These are phyloP conservation scores for Fusarium verticillioides DNA, from an alignment of 2,329 filamentous ascomycete species.

Conservation along the genomic window DNA sequence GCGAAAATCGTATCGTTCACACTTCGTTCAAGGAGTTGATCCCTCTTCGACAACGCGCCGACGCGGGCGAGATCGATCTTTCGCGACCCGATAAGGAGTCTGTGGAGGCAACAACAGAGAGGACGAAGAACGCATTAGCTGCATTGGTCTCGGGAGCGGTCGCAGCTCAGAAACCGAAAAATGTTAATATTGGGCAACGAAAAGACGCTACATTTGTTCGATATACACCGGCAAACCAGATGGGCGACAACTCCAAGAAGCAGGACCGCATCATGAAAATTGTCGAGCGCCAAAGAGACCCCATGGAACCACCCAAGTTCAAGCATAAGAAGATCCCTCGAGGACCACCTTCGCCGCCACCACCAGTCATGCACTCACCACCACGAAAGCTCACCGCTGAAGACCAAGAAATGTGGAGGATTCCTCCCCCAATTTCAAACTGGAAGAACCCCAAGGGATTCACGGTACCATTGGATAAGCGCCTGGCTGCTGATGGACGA, in stretches of 20 bases:
- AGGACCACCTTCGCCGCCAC: conserved; percentile 90
- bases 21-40: conserved; percentile 98
- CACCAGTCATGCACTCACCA: conserved; percentile 94
- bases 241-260: conserved; percentile 88
- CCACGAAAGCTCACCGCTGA: conserved; percentile 95
- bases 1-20: conserved; percentile 85
- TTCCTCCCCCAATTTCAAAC: conserved; percentile 87
- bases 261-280: conserved; percentile 99
- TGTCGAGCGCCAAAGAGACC: conserved; percentile 91
- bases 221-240: conserved; percentile 96
- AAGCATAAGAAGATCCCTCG: conserved; percentile 98
- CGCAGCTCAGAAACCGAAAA: conserved; percentile 95
- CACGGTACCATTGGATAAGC: conserved; percentile 94
- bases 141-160: conserved; percentile 86
- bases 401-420: conserved; percentile 97
- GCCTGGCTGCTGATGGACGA: conserved; percentile 91
- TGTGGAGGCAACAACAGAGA: conserved; percentile 84
- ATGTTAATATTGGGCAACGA: conserved; percentile 81
- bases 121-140: conserved; percentile 87
- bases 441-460: conserved; percentile 99
- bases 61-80: conserved; percentile 90
- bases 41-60: conserved; percentile 89
- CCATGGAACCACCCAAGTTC: conserved; percentile 97
- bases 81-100: conserved; percentile 86
- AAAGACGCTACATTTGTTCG: conserved; percentile 93